Evolutionary conservation across 768 basidiomycete species (phyloP).

Genomic region (Lentinula edodes): DNA sequence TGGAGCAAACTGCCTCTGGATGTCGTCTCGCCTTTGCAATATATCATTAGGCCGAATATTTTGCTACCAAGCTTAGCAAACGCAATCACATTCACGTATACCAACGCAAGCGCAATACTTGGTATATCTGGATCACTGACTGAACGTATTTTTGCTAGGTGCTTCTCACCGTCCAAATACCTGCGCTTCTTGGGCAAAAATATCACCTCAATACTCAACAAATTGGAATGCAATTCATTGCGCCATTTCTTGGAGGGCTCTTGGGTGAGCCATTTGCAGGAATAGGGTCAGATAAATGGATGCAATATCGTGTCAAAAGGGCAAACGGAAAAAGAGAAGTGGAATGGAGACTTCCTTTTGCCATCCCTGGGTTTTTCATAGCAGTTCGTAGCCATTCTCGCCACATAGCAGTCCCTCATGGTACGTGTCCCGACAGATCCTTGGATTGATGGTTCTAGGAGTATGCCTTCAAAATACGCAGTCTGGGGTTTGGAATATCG

Average conservation of each 20-base stretch:
- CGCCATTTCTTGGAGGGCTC: background rate
- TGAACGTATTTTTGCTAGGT: background rate
- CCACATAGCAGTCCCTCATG: background rate
- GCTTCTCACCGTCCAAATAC: constrained; percentile 1
- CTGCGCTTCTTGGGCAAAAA: background rate
- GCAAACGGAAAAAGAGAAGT: background rate
- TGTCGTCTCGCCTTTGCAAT: background rate
- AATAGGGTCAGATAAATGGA: background rate
- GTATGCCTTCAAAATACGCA: background rate
- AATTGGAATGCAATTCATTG: background rate
- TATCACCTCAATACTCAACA: constrained; percentile 2
- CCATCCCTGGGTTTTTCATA: background rate
- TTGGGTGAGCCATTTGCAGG: constrained; percentile 1
- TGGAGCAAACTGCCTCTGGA: background rate
- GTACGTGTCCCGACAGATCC: background rate
- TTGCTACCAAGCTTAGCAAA: background rate
- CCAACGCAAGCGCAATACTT: background rate
- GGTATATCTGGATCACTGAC: background rate
- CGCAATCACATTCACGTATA: background rate
- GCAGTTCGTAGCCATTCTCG: background rate
- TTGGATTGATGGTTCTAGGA: background rate
- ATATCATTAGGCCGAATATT: background rate
- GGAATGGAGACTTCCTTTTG: background rate
- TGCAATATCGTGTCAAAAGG: background rate
- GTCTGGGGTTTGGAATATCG: background rate